Conservation (phyloP, 371 early-diverging fungal species). For the Rhizopus arrhizus region DNA sequence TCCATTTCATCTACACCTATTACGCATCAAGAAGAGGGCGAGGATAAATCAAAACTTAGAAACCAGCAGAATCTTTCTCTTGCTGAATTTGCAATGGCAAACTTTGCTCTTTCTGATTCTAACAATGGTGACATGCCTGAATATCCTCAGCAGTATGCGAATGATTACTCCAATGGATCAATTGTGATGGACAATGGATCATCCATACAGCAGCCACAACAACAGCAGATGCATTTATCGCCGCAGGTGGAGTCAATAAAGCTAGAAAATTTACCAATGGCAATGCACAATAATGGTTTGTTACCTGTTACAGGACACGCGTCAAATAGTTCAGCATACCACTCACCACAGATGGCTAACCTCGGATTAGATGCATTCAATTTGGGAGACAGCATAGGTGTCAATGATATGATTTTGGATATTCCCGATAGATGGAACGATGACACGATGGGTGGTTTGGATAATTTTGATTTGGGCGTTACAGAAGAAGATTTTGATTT, state of each 20-base stretch:
- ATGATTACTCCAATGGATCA: neutral
- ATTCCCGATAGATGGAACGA: constrained; percentile 37
- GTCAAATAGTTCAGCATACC: constrained; percentile 9
- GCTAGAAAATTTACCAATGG: neutral
- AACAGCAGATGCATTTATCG: neutral
- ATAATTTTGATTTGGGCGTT: constrained; percentile 47
- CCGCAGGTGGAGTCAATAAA: neutral
- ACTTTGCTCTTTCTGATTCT: constrained; percentile 19
- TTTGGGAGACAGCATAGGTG: constrained; percentile 21
- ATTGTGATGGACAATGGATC: neutral
- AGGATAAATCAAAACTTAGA: neutral
- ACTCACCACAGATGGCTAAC: constrained; percentile 24
- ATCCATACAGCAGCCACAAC: constrained; percentile 2
- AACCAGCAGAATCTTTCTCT: constrained; percentile 13
- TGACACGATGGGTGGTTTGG: constrained; percentile 43
- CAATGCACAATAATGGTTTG: neutral
- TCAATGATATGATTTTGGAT: constrained; percentile 33
- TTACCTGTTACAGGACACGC: neutral
- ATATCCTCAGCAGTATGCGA: constrained; percentile 8
- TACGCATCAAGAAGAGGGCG: constrained; percentile 6
- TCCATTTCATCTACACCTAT: constrained; percentile 3
- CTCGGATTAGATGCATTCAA: constrained; percentile 24
- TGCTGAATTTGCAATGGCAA: constrained; percentile 23
- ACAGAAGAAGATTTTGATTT: constrained; percentile 56
- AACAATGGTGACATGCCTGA: constrained; percentile 15